Evolutionary conservation across 345 rosid genomes (phyloP).

Genomic region (Dipteronia sinensis): DNA sequence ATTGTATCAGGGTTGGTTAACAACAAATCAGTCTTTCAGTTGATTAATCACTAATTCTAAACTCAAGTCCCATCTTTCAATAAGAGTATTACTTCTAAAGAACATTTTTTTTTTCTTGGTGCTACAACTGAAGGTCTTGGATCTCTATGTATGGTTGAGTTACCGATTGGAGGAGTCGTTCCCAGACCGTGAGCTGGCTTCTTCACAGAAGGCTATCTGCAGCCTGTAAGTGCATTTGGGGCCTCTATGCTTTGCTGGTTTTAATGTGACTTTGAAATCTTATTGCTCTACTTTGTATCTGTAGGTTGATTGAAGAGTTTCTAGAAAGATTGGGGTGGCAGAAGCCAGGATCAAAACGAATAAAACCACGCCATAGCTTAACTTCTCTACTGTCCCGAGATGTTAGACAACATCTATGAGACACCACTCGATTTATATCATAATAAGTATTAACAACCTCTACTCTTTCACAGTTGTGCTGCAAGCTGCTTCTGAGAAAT

Average conservation of each 20-base stretch:
- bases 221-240: conserved; percentile 55
- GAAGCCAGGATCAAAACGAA: conserved; percentile 33
- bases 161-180: conserved; percentile 80
- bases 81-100: conserved; percentile 6
- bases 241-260: background rate
- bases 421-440: background rate
- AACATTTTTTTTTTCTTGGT: conserved; percentile 12
- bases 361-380: conserved; percentile 1
- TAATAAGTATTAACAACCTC: too few species aligned
- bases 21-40: background rate
- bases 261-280: conserved; percentile 7
- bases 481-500: background rate
- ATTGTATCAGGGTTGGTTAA: background rate
- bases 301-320: conserved; percentile 89
- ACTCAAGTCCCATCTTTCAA: background rate
- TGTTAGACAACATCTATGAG: conserved; percentile 9
- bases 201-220: conserved; percentile 80
- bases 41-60: background rate
- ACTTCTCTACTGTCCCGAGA: conserved; percentile 26
- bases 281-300: background rate
- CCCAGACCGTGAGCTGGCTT: conserved; percentile 76
- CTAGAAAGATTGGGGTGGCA: conserved; percentile 61
- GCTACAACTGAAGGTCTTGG: conserved; percentile 62
- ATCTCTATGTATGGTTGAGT: conserved; percentile 93
- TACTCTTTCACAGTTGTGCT: background rate